These are phyloP conservation scores for Penicillium sp. DNA, from an alignment of 2,329 filamentous ascomycete species.

Conservation along the genomic window DNA sequence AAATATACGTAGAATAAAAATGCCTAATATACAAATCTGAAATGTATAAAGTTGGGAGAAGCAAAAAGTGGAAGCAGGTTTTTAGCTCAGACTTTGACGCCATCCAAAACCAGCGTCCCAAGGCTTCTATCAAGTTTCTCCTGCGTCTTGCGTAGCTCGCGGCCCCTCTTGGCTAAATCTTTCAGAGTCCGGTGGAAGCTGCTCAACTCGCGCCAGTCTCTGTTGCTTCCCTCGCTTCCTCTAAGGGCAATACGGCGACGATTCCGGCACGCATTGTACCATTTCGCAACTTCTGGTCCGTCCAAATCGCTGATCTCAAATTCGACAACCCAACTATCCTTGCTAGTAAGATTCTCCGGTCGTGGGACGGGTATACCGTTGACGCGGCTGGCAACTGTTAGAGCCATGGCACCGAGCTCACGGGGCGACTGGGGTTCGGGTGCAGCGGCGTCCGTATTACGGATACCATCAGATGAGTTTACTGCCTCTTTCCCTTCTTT, in stretches of 20 bases:
- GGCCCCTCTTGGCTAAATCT: slow-evolving; percentile 60
- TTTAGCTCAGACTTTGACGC: slow-evolving; percentile 5
- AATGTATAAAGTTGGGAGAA: neutral
- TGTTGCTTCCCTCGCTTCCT: slow-evolving; percentile 39
- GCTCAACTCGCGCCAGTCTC: slow-evolving; percentile 50
- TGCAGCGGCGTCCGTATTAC: neutral
- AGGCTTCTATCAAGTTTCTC: slow-evolving; percentile 56
- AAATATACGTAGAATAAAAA: neutral
- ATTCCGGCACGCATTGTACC: slow-evolving; percentile 63
- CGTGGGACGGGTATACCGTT: slow-evolving; percentile 68
- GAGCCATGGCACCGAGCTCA: slow-evolving; percentile 68
- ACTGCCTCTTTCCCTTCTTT: neutral
- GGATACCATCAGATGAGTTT: too few species aligned
- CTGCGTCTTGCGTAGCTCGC: slow-evolving; percentile 61
- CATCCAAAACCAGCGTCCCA: slow-evolving; percentile 40
- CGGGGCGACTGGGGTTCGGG: slow-evolving; percentile 15
- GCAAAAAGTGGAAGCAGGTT: neutral
- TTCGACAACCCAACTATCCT: slow-evolving; percentile 72
- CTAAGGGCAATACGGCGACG: slow-evolving; percentile 58
- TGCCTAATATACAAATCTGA: neutral
- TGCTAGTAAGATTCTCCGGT: slow-evolving; percentile 54
- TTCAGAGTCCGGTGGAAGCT: slow-evolving; percentile 51
- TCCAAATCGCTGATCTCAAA: slow-evolving; percentile 73
- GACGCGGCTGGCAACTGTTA: slow-evolving; percentile 74
- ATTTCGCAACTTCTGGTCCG: slow-evolving; percentile 46